A percentile compares a stretch with the other conserved stretches of the same genome.
These are phyloP conservation scores for Ailanthus altissimus DNA, from an alignment of 345 rosid species.

Conservation along the genomic window DNA sequence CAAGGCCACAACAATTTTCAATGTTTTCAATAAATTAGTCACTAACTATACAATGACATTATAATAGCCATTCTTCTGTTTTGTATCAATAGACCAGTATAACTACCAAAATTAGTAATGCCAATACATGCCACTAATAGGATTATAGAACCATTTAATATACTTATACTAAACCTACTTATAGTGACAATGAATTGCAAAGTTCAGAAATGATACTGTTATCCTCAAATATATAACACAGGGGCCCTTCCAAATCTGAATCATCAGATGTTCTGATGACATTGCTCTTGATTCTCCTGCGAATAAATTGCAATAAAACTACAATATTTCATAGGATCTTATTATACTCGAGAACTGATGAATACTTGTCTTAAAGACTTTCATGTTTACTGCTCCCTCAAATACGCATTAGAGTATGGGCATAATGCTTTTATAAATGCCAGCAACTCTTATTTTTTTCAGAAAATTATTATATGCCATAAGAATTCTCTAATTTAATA, in stretches of 20 bases:
- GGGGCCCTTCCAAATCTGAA: constrained; percentile 27
- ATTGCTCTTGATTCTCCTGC: constrained; percentile 54
- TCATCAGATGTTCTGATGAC: constrained; percentile 21
- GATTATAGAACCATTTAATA: not conserved
- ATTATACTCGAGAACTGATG: no score
- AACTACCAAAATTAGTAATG: not conserved
- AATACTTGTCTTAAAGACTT: not conserved
- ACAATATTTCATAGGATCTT: no score
- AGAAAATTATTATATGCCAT: constrained; percentile 6
- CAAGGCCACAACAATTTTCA: not conserved
- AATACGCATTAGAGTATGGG: not conserved
- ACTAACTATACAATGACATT: not conserved
- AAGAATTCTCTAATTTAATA: not conserved
- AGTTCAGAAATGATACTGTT: constrained; percentile 1
- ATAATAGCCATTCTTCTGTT: not conserved
- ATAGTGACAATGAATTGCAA: not conserved
- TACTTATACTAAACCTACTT: not conserved
- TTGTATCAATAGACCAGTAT: not conserved
- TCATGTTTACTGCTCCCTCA: not conserved
- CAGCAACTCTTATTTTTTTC: not conserved
- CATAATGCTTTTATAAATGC: not conserved
- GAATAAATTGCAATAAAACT: constrained; percentile 51
- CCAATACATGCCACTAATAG: not conserved
- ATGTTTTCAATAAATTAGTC: not conserved
- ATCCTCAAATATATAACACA: constrained; percentile 31